Evolutionary conservation across 169 alveolate species (phyloP).

Genomic region (Plasmodium inui): DNA sequence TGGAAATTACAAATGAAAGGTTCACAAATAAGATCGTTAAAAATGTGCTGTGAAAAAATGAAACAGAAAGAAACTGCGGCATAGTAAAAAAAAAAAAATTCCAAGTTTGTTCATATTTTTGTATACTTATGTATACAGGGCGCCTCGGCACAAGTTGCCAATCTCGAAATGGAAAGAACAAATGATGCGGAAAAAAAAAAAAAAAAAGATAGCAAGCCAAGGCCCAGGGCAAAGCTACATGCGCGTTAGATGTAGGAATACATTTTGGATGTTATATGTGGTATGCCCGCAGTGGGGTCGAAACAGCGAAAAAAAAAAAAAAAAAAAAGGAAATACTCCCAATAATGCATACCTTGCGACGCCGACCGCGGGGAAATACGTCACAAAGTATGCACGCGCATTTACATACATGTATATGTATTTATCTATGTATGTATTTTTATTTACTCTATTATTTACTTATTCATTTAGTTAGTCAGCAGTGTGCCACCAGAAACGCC

Average conservation of each 20-base stretch:
- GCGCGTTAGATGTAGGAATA: not conserved
- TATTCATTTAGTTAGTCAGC: not conserved
- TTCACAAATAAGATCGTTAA: not conserved
- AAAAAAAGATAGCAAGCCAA: not conserved
- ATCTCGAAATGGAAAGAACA: not conserved
- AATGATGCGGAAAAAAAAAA: not conserved
- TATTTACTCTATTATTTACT: not conserved
- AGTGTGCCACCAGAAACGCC: not conserved
- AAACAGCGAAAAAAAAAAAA: not conserved
- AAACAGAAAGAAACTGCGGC: not conserved
- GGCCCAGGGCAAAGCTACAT: not conserved
- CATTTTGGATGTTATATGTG: not conserved
- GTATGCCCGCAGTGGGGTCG: not conserved
- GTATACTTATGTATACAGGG: not conserved
- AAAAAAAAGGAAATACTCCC: not conserved
- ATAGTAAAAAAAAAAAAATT: not conserved
- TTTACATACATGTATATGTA: conserved; percentile 4
- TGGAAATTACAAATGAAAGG: not conserved
- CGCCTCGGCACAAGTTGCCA: not conserved
- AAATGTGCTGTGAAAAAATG: not conserved
- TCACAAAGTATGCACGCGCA: not conserved
- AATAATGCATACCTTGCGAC: not conserved
- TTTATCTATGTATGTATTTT: conserved; percentile 6
- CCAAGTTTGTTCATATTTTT: not conserved
- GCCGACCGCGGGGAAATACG: not conserved